Evolutionary conservation across 148 eudicot genomes (phyloP), one percentile per base, ranked within the genome.

Genomic region (Rhododendron griersonianum): DNA sequence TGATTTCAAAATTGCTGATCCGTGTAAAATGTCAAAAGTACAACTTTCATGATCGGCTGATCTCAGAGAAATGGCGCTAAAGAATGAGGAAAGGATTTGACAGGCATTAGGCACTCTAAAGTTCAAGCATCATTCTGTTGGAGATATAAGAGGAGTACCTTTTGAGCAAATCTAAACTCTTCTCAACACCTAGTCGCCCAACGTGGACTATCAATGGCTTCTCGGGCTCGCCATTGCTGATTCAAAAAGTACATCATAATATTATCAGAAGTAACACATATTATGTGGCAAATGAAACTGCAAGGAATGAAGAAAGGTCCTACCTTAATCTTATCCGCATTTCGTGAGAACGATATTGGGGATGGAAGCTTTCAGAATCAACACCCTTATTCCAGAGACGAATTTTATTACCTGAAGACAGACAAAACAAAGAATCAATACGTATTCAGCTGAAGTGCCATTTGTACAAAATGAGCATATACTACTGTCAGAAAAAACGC

Each of bases 361-460:
- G 99, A 86, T 97, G 93, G 89, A 97, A 97, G 87, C 98, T 92
- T 90, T 95, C 99, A 69, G 98, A 97, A 89, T 97, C 99, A 47
- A 97, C 99, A 82, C 98, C 99, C 91, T 97, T 97, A 88, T 97
- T 97, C 99, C 99, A 97, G 59, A 97, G 92, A 79, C 98, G 95
- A 50, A 97, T 97, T 48, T 75, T 90, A 87, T 91, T 89, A 78
- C 90, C 94, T 94, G 89, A 61, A 82, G 84, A 35, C 23, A 82
- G 84, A 35, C 23, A 44, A 59, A 59, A 53, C 57, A 81, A 85
- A 78, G n/a, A 83, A 81, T 28, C 61, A 30, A 78, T 33, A 47
- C 2, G 37, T 35, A 37, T 19, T 74, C 71, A 33, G 44, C 65
- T 48, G 15, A 59, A 30, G 51, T 45, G 11, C 7, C 81, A 83